Percentiles rank a stretch among this genome's conserved stretches.
These are phyloP conservation scores for Pelargonium fulgidum DNA, from an alignment of 441 rosid genomes.

Conservation along the genomic window DNA sequence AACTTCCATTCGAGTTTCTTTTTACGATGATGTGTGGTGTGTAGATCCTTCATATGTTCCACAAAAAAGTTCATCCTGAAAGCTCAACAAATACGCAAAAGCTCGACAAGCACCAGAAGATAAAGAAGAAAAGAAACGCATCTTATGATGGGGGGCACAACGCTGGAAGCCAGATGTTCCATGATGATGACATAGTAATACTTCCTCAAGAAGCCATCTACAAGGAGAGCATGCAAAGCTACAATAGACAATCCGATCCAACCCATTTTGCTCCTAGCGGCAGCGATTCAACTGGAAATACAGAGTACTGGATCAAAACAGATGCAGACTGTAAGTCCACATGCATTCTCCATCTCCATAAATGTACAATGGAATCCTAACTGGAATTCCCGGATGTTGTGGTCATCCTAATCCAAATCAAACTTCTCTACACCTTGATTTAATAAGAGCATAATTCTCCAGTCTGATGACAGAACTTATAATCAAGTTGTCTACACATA, in stretches of 20 bases:
- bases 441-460: background rate
- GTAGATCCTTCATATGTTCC: conserved; percentile 72
- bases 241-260: conserved; percentile 44
- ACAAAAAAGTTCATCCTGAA: conserved; percentile 78
- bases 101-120: conserved; percentile 32
- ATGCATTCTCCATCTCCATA: background rate
- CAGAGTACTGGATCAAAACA: conserved; percentile 90
- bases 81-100: conserved; percentile 37
- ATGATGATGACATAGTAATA: conserved; percentile 28
- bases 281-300: conserved; percentile 50
- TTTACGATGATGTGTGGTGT: conserved; percentile 12
- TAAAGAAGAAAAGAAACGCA: conserved; percentile 32
- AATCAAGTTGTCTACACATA: background rate
- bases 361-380: background rate
- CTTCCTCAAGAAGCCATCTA: conserved; percentile 30
- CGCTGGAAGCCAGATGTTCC: conserved; percentile 29
- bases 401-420: background rate
- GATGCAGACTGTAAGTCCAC: conserved; percentile 82
- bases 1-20: conserved; percentile 2
- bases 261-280: conserved; percentile 34
- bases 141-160: conserved; percentile 25
- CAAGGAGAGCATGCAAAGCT: conserved; percentile 29
- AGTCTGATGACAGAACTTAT: background rate
- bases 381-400: background rate
- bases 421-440: background rate